Evolutionary conservation across 2,329 filamentous ascomycete genomes (phyloP).

Genomic region (Lecanicillium sp.): DNA sequence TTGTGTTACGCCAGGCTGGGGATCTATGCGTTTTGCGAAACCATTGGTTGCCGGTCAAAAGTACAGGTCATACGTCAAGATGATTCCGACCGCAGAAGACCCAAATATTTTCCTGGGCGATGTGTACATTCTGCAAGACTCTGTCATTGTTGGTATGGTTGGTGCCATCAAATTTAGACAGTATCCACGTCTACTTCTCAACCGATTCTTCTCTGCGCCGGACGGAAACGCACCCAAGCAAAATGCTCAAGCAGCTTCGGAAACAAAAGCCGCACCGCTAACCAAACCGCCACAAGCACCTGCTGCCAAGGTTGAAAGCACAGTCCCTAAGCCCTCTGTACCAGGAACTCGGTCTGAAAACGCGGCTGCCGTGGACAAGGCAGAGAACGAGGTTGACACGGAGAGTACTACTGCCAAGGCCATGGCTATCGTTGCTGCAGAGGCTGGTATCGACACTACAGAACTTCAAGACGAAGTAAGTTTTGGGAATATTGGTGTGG

Average conservation of each 20-base stretch:
- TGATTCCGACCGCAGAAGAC: constrained; percentile 41
- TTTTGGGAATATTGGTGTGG: constrained; percentile 48
- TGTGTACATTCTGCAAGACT: constrained; percentile 45
- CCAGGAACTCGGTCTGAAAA: too few species aligned
- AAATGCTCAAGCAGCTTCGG: too few species aligned
- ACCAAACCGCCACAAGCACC: too few species aligned
- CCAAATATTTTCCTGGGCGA: constrained; percentile 38
- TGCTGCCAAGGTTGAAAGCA: neutral
- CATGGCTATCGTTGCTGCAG: constrained; percentile 45
- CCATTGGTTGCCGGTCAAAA: constrained; percentile 35
- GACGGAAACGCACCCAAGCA: too few species aligned
- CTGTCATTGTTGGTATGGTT: constrained; percentile 37
- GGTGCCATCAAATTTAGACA: constrained; percentile 57
- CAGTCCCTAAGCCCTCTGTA: too few species aligned
- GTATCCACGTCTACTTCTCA: constrained; percentile 57
- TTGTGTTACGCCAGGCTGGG: constrained; percentile 50
- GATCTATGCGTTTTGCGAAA: constrained; percentile 41
- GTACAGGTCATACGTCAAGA: constrained; percentile 49
- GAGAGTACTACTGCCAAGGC: constrained; percentile 32
- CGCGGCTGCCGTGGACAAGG: too few species aligned
- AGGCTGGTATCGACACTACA: constrained; percentile 43
- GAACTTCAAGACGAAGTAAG: constrained; percentile 47
- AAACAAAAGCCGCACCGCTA: constrained; percentile 10
- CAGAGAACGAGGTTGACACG: too few species aligned
- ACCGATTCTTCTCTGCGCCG: constrained; percentile 50